Base-by-base conservation (phyloP, 306 rosid species). In the Amphicarpaea edgeworthii region DNA sequence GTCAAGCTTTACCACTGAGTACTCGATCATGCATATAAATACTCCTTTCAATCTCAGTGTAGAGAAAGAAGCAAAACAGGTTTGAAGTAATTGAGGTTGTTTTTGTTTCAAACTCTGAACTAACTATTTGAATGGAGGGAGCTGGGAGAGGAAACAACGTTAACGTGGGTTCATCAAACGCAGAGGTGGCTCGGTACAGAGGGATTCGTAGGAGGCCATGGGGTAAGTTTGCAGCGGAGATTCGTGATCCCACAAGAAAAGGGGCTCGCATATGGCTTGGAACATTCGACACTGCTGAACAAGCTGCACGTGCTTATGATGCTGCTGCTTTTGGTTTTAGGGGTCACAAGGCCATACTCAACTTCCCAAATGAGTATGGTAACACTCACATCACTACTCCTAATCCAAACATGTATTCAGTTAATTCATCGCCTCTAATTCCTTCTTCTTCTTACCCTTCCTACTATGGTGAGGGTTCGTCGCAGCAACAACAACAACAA, bases 211-310 rank as follows among this genome's bases (percentile, higher is more conserved):
- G 88, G 64, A 83, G 98, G 68, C 98, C 96, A 4, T 94, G 97
- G 98, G 98, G 96, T 1, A 94, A 94, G 72, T 91, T 80, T 50
- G 98, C 97, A 0, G 98, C 98, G 0, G 98, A 94, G 76, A 94
- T 91, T 69, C 93, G 98, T 17, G 98, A 94, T 43, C 97, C 97
- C 0, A 83, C 94, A 7, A 81, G 96, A 37, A 94, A 90, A 41
- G 96, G 98, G 5, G 90, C 93, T 11, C 85, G 98, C 0, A 75
- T 88, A 3, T 94, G 98, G 98, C 84, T 94, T 0, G 98, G 98
- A 41, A 94, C 95, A 2, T 94, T 88, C 49, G 96, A 88, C 3
- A 94, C 97, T 0, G 91, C 98, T 0, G 96, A 91, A 23, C 77
- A 88, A 68, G 98, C 98, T 26, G 98, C 98, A 9, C 72, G 97